Conservation (phyloP, 371 early-diverging fungal genomes). For the Mucor racemosus region DNA sequence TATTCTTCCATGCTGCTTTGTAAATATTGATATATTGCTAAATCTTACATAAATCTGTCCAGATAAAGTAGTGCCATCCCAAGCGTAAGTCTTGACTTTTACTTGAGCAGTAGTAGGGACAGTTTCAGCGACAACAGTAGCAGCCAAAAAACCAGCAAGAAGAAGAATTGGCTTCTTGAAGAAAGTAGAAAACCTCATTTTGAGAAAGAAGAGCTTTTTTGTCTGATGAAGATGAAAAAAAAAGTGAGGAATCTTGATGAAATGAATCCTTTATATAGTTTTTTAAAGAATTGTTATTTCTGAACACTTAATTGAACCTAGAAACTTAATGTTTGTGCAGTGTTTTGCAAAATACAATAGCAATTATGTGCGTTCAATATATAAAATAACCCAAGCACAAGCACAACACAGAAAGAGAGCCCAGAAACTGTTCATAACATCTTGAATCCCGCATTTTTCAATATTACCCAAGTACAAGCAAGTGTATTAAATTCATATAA, state of each 20-base stretch:
- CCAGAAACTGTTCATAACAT: too few relatives aligned
- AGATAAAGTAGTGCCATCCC: slow-evolving; percentile 23
- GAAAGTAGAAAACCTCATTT: slow-evolving; percentile 7
- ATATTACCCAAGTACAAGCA: background rate
- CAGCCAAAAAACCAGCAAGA: slow-evolving; percentile 7
- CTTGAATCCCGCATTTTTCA: background rate
- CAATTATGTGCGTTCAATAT: too few relatives aligned
- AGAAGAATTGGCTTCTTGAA: slow-evolving; percentile 15
- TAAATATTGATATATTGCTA: too few relatives aligned
- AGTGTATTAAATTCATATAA: background rate
- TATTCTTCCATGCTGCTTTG: too few relatives aligned
- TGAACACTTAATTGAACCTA: background rate
- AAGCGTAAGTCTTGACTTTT: slow-evolving; percentile 28
- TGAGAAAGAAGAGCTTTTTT: background rate
- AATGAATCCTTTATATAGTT: background rate
- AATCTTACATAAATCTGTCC: slow-evolving; percentile 37
- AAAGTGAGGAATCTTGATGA: background rate
- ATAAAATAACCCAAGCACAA: too few relatives aligned
- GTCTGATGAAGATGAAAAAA: background rate
- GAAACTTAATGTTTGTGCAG: too few relatives aligned
- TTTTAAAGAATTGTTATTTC: background rate
- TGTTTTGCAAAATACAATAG: too few relatives aligned
- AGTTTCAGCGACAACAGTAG: slow-evolving; percentile 10
- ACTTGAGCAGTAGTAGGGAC: slow-evolving; percentile 24
- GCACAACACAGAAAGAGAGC: too few relatives aligned